Evolutionary conservation across 495 filamentous ascomycete species (phyloP), one percentile per base, ranked within the genome.

Genomic region (Achaetomiella virescens): DNA sequence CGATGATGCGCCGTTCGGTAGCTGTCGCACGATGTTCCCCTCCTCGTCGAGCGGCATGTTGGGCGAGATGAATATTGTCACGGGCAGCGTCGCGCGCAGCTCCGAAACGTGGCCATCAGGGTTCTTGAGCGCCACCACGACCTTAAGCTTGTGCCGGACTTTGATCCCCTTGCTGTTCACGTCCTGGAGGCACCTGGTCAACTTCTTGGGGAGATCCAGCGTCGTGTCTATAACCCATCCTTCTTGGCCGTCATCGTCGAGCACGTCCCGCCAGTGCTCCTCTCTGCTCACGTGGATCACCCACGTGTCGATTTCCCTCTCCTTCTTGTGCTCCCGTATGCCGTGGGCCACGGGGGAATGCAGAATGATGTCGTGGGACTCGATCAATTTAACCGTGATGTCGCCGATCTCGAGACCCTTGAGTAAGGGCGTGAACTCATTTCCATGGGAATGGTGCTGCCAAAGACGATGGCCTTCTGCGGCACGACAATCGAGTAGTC

Each of bases 51-150:
- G 78, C 10, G 87, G 83, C 66, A 95, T 82, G 62, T 89, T 88
- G 15, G 93, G 93, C 12, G 93, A 98, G 59, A 97, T 95, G 71
- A 92, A 96, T 31, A 98, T 84, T 29, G 85, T 85, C 29, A 98
- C 80, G 3, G 91, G 89, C 22, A 97, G 79, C 17, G 87, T 89
- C 40, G 89, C 90, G 18, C 91, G 87, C 45, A 97, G 81, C 82
- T 97, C 90, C 47, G 90, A 96, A 41, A 89, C 77, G 67, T 97
- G 93, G 0, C 89, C 91, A 70, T 98, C 93, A 0, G 93, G 92
- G 61, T 97, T 97, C 59, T 89, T 84, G 29, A 98, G 77, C 57
- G 90, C 86, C 53, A 98, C 83, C 51, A 86, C 85, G 64, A 97
- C 80, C 70, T 85, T 87, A 46, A 96, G 74, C 72, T 90, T 92